Evolutionary conservation across 441 rosid species (phyloP).

Genomic region (Erysimum cheiri): DNA sequence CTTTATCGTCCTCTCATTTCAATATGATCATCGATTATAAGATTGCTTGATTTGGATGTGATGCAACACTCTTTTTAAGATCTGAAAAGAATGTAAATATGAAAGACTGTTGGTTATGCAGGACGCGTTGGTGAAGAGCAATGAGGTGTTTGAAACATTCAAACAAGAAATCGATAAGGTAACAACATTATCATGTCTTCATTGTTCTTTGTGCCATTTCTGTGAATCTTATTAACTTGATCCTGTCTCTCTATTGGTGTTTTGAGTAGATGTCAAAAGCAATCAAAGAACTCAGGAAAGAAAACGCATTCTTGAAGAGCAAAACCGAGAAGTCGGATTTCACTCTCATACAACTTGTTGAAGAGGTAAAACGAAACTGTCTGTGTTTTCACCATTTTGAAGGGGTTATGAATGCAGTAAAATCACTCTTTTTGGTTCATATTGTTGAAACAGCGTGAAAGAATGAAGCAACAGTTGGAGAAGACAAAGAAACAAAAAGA

Average conservation of each 20-base stretch:
- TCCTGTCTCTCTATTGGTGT: conserved; percentile 5
- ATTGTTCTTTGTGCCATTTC: neutral
- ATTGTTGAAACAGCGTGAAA: conserved; percentile 71
- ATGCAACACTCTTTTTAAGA: neutral
- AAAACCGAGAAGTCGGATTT: conserved; percentile 82
- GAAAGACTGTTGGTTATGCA: conserved; percentile 47
- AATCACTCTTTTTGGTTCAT: conserved; percentile 9
- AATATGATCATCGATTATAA: neutral
- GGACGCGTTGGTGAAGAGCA: conserved; percentile 90
- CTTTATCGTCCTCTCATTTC: neutral
- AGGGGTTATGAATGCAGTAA: neutral
- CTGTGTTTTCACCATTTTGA: neutral
- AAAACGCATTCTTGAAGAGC: conserved; percentile 82
- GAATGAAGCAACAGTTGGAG: conserved; percentile 77
- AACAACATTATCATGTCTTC: conserved; percentile 18
- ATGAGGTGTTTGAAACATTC: conserved; percentile 90
- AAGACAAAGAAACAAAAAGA: conserved; percentile 93
- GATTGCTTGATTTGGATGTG: neutral
- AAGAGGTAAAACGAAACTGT: conserved; percentile 60
- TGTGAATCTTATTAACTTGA: conserved; percentile 9
- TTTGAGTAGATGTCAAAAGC: conserved; percentile 78
- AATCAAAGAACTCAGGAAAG: conserved; percentile 84
- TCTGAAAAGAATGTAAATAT: neutral
- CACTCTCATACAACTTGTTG: conserved; percentile 81
- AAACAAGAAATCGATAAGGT: conserved; percentile 96